Evolutionary conservation across 2,329 filamentous ascomycete genomes (phyloP).

Genomic region (Aphanoascus verrucosus): DNA sequence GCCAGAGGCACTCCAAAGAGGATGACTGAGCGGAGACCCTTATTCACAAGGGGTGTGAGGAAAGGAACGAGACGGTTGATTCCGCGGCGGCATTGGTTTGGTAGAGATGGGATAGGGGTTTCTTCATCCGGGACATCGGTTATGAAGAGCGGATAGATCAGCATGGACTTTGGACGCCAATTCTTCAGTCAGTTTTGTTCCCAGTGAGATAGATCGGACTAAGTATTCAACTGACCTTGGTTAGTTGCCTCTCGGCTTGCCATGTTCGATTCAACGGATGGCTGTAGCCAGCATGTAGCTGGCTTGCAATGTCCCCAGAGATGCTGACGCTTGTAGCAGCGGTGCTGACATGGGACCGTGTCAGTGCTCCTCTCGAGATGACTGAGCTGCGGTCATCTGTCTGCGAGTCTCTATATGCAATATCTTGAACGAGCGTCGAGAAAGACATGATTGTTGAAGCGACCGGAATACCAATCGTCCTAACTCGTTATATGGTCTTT

Average conservation of each 20-base stretch:
- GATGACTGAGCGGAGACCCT: slow-evolving; percentile 86
- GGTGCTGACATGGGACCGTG: slow-evolving; percentile 35
- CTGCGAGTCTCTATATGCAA: slow-evolving; percentile 36
- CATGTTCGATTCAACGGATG: slow-evolving; percentile 69
- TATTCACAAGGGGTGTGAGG: slow-evolving; percentile 74
- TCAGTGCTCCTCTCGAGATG: slow-evolving; percentile 28
- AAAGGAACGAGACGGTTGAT: slow-evolving; percentile 77
- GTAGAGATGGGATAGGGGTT: slow-evolving; percentile 77
- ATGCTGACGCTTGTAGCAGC: slow-evolving; percentile 43
- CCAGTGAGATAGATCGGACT: not conserved
- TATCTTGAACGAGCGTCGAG: slow-evolving; percentile 41
- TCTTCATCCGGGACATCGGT: slow-evolving; percentile 92
- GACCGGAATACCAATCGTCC: no score
- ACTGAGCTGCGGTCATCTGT: slow-evolving; percentile 36
- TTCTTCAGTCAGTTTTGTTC: slow-evolving; percentile 6
- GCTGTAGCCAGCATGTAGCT: slow-evolving; percentile 72
- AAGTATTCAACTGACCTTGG: slow-evolving; percentile 50
- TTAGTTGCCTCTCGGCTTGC: slow-evolving; percentile 76
- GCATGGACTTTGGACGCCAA: slow-evolving; percentile 61
- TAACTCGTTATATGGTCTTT: not conserved
- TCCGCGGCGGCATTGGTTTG: slow-evolving; percentile 79
- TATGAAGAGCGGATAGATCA: slow-evolving; percentile 95
- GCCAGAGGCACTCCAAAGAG: slow-evolving; percentile 87
- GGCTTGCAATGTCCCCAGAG: slow-evolving; percentile 62
- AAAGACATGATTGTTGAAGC: slow-evolving; percentile 34